phyloP scores from a whole-genome alignment of 23 red algal species.

The Chondrus crispus region DNA sequence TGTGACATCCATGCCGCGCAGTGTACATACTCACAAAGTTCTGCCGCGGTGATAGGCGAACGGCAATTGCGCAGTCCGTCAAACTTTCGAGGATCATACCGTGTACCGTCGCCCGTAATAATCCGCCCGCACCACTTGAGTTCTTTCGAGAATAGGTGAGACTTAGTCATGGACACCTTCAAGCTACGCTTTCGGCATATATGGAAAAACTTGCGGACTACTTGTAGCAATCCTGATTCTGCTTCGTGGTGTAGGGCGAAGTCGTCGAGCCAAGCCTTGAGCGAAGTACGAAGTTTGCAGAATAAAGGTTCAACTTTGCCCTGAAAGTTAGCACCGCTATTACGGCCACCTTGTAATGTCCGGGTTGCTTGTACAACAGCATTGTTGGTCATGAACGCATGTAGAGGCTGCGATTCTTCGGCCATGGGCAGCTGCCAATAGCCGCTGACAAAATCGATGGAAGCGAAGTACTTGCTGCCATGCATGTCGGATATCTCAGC shows the following conservation, averaged over 20 bases:
- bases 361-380: not conserved
- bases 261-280: constrained; percentile 31
- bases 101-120: not conserved
- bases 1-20: not conserved
- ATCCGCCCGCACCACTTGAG: constrained; percentile 29
- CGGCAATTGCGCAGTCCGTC: not conserved
- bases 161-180: not conserved
- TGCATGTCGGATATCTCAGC: not conserved
- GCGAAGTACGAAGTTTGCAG: not conserved
- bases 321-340: constrained; percentile 36
- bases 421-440: constrained; percentile 21
- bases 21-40: not conserved
- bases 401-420: not conserved
- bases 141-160: not conserved
- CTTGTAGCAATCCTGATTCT: not conserved
- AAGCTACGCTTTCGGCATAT: not conserved
- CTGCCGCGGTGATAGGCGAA: not conserved
- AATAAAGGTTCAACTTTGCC: constrained; percentile 11
- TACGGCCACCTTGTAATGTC: not conserved
- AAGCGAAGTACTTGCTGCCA: not conserved
- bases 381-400: not conserved
- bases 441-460: constrained; percentile 8
- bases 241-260: not conserved
- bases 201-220: constrained; percentile 5
- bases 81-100: not conserved